A percentile compares a stretch with the other conserved stretches of the same genome.
These are phyloP conservation scores for Parasitella parasitica DNA, from an alignment of 371 early-diverging fungal species.

Conservation along the genomic window DNA sequence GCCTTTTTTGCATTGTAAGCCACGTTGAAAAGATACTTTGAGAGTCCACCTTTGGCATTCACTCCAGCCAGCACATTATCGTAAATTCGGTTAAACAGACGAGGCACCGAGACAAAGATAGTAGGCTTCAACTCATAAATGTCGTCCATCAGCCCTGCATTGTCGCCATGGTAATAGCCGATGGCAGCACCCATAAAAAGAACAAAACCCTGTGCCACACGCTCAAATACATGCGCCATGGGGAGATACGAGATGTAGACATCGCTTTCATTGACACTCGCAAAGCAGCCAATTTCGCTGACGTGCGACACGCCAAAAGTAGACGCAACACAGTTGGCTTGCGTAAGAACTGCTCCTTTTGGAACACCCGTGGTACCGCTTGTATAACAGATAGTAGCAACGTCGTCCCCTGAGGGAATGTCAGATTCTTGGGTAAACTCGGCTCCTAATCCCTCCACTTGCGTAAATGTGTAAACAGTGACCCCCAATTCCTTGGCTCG, in stretches of 20 bases:
- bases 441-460: constrained; percentile 62
- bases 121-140: constrained; percentile 90
- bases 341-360: constrained; percentile 87
- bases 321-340: constrained; percentile 69
- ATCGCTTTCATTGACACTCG: constrained; percentile 77
- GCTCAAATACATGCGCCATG: constrained; percentile 90
- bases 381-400: constrained; percentile 95
- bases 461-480: constrained; percentile 40
- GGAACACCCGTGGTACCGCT: constrained; percentile 93
- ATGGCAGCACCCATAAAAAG: constrained; percentile 68
- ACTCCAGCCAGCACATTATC: constrained; percentile 92
- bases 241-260: constrained; percentile 92
- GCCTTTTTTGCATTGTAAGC: constrained; percentile 76
- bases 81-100: constrained; percentile 95
- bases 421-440: constrained; percentile 57
- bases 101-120: constrained; percentile 93
- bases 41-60: constrained; percentile 75
- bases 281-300: constrained; percentile 56
- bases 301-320: constrained; percentile 70
- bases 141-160: constrained; percentile 63
- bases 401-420: constrained; percentile 71
- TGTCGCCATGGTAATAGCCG: constrained; percentile 79
- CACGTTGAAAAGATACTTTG: constrained; percentile 66
- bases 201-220: constrained; percentile 74
- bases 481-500: constrained; percentile 25